These are phyloP conservation scores for Asterophora lycoperdoides DNA, from an alignment of 768 basidiomycete genomes.

Conservation along the genomic window DNA sequence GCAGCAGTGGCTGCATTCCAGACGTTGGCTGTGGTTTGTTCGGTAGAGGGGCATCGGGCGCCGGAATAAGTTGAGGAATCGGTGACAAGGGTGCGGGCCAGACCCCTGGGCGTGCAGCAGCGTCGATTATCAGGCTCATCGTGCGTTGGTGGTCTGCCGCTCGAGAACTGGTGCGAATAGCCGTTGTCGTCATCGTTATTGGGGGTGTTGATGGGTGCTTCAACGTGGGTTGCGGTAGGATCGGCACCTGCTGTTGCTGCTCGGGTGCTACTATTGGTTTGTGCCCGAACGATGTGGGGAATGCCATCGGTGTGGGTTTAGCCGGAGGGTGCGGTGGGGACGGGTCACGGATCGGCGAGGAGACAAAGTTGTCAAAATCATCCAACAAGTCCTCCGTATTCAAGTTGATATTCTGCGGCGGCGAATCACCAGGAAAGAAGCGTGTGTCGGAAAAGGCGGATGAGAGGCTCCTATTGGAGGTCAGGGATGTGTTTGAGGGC, in stretches of 20 bases:
- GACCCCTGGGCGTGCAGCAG: conserved; percentile 44
- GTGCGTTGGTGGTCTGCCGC: conserved; percentile 53
- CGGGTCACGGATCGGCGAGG: conserved; percentile 38
- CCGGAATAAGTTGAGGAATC: conserved; percentile 22
- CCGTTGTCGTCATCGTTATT: no score
- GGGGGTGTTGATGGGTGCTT: conserved; percentile 16
- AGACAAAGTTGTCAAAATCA: conserved; percentile 31
- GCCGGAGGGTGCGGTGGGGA: conserved; percentile 43
- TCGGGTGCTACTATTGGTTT: neutral
- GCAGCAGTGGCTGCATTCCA: no score
- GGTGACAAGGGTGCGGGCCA: conserved; percentile 37
- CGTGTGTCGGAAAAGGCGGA: conserved; percentile 19
- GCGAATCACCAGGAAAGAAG: conserved; percentile 14
- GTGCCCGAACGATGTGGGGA: conserved; percentile 3
- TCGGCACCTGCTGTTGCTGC: neutral
- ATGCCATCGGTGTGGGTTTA: conserved; percentile 18
- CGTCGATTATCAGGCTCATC: conserved; percentile 51
- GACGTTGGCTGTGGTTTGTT: conserved; percentile 10
- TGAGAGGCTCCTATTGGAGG: conserved; percentile 20
- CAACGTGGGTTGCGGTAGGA: conserved; percentile 4
- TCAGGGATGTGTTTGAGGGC: conserved; percentile 9
- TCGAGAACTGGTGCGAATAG: conserved; percentile 27
- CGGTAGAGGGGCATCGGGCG: conserved; percentile 14
- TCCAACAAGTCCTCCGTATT: conserved; percentile 15
- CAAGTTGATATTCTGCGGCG: conserved; percentile 4